Percentiles rank a stretch among this genome's conserved stretches.
Conservation (phyloP, 441 rosid genomes). For the Oxalis stricta region DNA sequence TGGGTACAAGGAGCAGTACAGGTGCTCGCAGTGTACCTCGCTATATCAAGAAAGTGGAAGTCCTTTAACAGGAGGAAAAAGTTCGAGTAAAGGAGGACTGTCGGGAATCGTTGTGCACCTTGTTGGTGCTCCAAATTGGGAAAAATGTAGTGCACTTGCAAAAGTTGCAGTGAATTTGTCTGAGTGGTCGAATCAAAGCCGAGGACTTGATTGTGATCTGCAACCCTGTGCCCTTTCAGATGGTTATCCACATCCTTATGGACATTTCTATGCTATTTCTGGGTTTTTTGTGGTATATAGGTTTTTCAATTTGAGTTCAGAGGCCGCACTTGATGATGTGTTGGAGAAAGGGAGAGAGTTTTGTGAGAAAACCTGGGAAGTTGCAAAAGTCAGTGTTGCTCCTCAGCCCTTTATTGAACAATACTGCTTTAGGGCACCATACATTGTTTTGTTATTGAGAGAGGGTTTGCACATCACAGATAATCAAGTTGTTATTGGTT, state of each 20-base stretch:
- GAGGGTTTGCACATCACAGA: slow-evolving; percentile 90
- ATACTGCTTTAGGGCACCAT: slow-evolving; percentile 97
- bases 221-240: slow-evolving; percentile 85
- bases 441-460: slow-evolving; percentile 63
- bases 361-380: slow-evolving; percentile 72
- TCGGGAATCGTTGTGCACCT: slow-evolving; percentile 56
- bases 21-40: slow-evolving; percentile 58
- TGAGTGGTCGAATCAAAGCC: slow-evolving; percentile 59
- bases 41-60: slow-evolving; percentile 28
- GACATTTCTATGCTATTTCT: slow-evolving; percentile 84
- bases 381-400: slow-evolving; percentile 69
- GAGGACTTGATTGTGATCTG: slow-evolving; percentile 69
- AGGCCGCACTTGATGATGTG: slow-evolving; percentile 86
- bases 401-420: slow-evolving; percentile 97
- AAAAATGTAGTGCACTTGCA: slow-evolving; percentile 63
- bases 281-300: slow-evolving; percentile 91
- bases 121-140: slow-evolving; percentile 83
- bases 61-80: slow-evolving; percentile 27
- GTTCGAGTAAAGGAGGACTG: slow-evolving; percentile 35
- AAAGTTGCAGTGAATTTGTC: slow-evolving; percentile 77
- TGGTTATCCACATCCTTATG: slow-evolving; percentile 65
- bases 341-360: slow-evolving; percentile 75
- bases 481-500: slow-evolving; percentile 57
- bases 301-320: slow-evolving; percentile 68
- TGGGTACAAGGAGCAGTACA: slow-evolving; percentile 66